A percentile compares a stretch with the other conserved stretches of the same genome.
phyloP scores from a whole-genome alignment of 805 yeast species.

The Metschnikowia lunata region DNA sequence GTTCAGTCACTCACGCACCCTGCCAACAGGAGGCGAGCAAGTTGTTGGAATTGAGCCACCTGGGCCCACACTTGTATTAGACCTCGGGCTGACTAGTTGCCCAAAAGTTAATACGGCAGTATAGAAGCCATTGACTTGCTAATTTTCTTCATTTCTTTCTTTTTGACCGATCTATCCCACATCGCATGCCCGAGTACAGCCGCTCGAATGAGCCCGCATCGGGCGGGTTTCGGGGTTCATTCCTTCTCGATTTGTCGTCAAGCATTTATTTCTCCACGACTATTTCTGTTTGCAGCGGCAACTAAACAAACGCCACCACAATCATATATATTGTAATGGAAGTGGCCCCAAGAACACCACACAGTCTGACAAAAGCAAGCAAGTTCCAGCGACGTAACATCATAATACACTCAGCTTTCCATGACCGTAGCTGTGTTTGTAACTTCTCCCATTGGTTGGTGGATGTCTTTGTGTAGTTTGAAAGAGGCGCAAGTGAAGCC shows the following conservation, averaged over 20 bases:
- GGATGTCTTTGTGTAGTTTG: slow-evolving; percentile 8
- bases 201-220: too few relatives aligned
- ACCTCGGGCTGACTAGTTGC: too few relatives aligned
- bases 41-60: too few relatives aligned
- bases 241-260: neutral
- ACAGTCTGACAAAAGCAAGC: slow-evolving; percentile 8
- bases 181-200: neutral
- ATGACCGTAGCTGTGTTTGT: neutral
- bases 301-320: slow-evolving; percentile 1
- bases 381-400: slow-evolving; percentile 7
- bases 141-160: too few relatives aligned
- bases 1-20: too few relatives aligned
- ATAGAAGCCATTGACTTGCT: too few relatives aligned
- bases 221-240: too few relatives aligned
- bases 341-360: slow-evolving; percentile 5
- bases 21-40: too few relatives aligned
- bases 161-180: too few relatives aligned
- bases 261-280: too few relatives aligned
- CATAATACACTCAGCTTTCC: slow-evolving; percentile 4
- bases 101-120: too few relatives aligned
- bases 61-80: neutral
- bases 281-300: too few relatives aligned
- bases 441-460: neutral
- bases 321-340: slow-evolving; percentile 4
- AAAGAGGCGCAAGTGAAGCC: slow-evolving; percentile 5